Evolutionary conservation across 2,329 filamentous ascomycete species (phyloP), one percentile per base, ranked within the genome.

Genomic region (Penicillium sp.): DNA sequence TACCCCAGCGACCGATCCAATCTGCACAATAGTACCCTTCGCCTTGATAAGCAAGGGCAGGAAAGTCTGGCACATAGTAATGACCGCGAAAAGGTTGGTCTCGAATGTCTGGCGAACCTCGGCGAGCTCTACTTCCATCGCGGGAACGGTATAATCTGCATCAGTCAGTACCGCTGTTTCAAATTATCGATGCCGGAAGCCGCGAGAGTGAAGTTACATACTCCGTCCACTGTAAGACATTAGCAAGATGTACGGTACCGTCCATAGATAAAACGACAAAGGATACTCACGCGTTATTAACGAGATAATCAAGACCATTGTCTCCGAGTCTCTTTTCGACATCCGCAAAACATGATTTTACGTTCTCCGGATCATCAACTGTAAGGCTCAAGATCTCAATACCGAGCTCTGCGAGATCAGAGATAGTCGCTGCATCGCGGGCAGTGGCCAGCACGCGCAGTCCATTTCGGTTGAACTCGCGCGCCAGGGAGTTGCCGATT

Each of bases 381-480:
- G 82, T 81, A 35, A 85, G 74, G 32, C 77, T 72, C 27, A 85
- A 65, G 10, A 80, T 82, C 46, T 82, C 80, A 57, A 85, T 80
- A 5, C 78, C 80, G 6, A 76, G 60, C n/a, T 73, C 69, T 18
- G 74, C 74, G 15, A 83, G 70, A 56, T 82, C 77, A 32, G 74
- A 65, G 60, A 85, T 77, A 44, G 75, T 75, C 18, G 71, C 68
- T 38, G 77, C 74, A 52, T 80, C 74, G 62, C 83, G 78, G 13
- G 82, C 82, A 4, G 82, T 85, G 13, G 81, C 82, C 52, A 86
- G 79, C 51, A 86, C 83, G 25, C 79, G 77, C 54, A 82, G 72
- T 48, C 81, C 81, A 70, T 70, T 59, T 27, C 64, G 69, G 53
- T 82, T 76, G 64, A 86, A 86, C 62, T 85, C 81, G 18, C 76